These are phyloP conservation scores for Blastobotrys niveus DNA, from an alignment of 1,139 yeast genomes.

Conservation along the genomic window DNA sequence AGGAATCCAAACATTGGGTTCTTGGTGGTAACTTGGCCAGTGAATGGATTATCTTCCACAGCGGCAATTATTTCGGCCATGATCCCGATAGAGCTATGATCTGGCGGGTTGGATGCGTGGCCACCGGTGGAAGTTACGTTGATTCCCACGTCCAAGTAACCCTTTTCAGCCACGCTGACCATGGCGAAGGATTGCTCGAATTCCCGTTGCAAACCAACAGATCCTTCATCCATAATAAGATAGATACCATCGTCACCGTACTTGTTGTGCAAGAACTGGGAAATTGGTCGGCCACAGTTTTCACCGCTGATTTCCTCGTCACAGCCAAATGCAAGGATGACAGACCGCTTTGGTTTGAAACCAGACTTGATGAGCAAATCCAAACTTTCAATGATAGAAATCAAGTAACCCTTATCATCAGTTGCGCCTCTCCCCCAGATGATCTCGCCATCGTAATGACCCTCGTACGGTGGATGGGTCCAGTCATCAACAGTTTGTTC, in stretches of 20 bases:
- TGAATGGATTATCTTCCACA: conserved; percentile 49
- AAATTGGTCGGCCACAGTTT: conserved; percentile 49
- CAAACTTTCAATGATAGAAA: conserved; percentile 54
- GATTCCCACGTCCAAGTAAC: conserved; percentile 51
- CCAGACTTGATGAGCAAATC: conserved; percentile 47
- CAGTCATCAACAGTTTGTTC: conserved; percentile 51
- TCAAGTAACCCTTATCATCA: conserved; percentile 56
- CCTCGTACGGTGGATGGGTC: conserved; percentile 67
- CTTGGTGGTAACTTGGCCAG: conserved; percentile 40
- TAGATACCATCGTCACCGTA: conserved; percentile 54
- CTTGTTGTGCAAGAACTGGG: conserved; percentile 41
- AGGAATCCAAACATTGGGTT: conserved; percentile 48
- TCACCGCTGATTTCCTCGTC: conserved; percentile 61
- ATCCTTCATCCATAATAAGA: conserved; percentile 58
- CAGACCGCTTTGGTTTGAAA: conserved; percentile 50
- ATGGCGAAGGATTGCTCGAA: conserved; percentile 48
- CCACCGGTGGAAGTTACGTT: conserved; percentile 62
- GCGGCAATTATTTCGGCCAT: conserved; percentile 48
- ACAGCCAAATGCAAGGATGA: conserved; percentile 58
- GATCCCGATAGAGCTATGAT: conserved; percentile 66
- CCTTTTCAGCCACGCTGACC: conserved; percentile 66
- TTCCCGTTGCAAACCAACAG: conserved; percentile 40
- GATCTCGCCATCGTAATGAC: conserved; percentile 53
- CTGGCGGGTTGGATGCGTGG: conserved; percentile 66
- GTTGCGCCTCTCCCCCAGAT: conserved; percentile 63